Conservation (phyloP, 1,284 basidiomycete species). For the Grifola frondosa region DNA sequence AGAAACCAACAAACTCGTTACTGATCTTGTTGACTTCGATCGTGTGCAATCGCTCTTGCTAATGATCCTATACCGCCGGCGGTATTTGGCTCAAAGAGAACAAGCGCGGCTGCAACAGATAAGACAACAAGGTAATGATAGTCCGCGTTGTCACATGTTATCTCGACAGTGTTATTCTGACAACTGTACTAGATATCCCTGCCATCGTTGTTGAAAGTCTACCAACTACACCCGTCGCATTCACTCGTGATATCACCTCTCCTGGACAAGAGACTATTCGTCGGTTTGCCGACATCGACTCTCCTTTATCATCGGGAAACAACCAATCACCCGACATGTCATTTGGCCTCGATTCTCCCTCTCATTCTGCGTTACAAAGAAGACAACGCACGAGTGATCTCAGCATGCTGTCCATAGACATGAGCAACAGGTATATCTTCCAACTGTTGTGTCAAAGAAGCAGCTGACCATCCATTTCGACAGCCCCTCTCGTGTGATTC, state of each 20-base stretch:
- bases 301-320: constrained; percentile 44
- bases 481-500: constrained; percentile 36
- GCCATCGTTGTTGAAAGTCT: constrained; percentile 64
- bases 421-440: constrained; percentile 32
- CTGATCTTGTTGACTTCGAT: constrained; percentile 82
- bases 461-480: constrained; percentile 45
- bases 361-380: constrained; percentile 50
- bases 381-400: constrained; percentile 55
- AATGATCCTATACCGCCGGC: constrained; percentile 72
- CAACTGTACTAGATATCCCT: constrained; percentile 50
- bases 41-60: constrained; percentile 77
- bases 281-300: constrained; percentile 32
- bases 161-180: constrained; percentile 11
- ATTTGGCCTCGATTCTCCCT: constrained; percentile 42
- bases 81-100: constrained; percentile 55
- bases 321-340: constrained; percentile 48
- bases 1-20: constrained; percentile 77
- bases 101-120: constrained; percentile 34
- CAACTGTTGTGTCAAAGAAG: constrained; percentile 9
- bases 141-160: not conserved
- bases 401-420: constrained; percentile 59
- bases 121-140: constrained; percentile 33
- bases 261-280: constrained; percentile 37
- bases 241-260: constrained; percentile 56
- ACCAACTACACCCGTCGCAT: constrained; percentile 49